Evolutionary conservation across 305 asterid genomes (phyloP).

Genomic region (Fraxinus xanthoxyloides): DNA sequence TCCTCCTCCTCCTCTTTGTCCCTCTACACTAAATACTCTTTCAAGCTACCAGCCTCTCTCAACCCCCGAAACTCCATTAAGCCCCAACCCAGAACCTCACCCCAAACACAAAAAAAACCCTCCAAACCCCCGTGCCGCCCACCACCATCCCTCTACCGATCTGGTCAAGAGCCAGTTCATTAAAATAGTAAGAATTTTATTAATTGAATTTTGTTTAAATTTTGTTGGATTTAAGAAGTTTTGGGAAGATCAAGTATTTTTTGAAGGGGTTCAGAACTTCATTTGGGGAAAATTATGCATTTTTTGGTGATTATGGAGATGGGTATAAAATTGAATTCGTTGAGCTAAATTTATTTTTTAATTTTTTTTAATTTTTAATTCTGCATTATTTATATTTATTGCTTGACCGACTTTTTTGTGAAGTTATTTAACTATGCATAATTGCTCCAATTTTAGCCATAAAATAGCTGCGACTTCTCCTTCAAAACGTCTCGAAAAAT

Average conservation of each 20-base stretch:
- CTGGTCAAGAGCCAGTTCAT: slow-evolving; percentile 34
- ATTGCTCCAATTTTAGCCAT: too few species aligned
- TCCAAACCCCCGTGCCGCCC: slow-evolving; percentile 72
- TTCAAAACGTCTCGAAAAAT: too few species aligned
- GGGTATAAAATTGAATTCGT: background rate
- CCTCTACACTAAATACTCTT: slow-evolving; percentile 59
- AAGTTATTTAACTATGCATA: too few species aligned
- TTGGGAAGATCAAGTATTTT: background rate
- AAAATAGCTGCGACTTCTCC: too few species aligned
- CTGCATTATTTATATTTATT: too few species aligned
- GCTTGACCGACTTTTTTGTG: too few species aligned
- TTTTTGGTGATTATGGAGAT: slow-evolving; percentile 1
- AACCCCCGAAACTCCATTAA: slow-evolving; percentile 31
- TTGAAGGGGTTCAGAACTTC: background rate
- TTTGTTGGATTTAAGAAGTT: slow-evolving; percentile 2
- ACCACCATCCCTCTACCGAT: slow-evolving; percentile 67
- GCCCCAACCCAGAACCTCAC: slow-evolving; percentile 22
- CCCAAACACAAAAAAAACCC: slow-evolving; percentile 23
- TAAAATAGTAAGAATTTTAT: slow-evolving; percentile 1
- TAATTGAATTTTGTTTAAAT: slow-evolving; percentile 9
- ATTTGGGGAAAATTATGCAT: background rate
- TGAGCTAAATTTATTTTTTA: slow-evolving; percentile 8
- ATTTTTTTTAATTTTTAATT: too few species aligned
- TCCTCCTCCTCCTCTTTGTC: slow-evolving; percentile 37
- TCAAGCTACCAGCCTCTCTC: slow-evolving; percentile 63